Evolutionary conservation across 2,329 filamentous ascomycete genomes (phyloP).

Genomic region (Ceratocystiopsis minuta): DNA sequence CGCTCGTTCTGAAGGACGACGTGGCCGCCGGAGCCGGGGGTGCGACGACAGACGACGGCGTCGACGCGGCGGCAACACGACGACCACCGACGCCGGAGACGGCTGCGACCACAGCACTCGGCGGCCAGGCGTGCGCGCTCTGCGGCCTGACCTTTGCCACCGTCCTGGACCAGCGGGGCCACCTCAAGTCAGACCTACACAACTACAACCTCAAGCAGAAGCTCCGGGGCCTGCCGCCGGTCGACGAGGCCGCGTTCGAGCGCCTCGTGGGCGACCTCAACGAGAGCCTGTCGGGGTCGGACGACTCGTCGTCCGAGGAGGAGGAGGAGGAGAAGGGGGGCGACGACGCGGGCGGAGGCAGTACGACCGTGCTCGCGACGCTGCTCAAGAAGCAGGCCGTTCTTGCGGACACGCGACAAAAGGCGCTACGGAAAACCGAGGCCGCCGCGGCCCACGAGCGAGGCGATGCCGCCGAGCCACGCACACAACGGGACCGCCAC

Average conservation of each 20-base stretch:
- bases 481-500: conserved; percentile 25
- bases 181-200: conserved; percentile 81
- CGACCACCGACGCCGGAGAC: conserved; percentile 6
- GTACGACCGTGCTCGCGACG: conserved; percentile 48
- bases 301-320: conserved; percentile 51
- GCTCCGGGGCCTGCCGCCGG: conserved; percentile 50
- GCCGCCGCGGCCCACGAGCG: no score
- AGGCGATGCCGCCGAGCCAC: conserved; percentile 16
- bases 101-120: conserved; percentile 19
- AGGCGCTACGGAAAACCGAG: no score
- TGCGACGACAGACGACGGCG: conserved; percentile 6
- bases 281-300: conserved; percentile 82
- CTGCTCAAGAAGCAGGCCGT: conserved; percentile 71
- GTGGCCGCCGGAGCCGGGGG: conserved; percentile 11
- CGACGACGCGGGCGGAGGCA: background rate
- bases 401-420: conserved; percentile 19
- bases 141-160: conserved; percentile 56
- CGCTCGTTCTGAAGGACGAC: conserved; percentile 40
- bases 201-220: conserved; percentile 91
- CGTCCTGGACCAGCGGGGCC: conserved; percentile 65
- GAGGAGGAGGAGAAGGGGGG: conserved; percentile 23
- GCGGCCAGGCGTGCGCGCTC: conserved; percentile 62
- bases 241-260: conserved; percentile 72
- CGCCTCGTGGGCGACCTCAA: conserved; percentile 70
- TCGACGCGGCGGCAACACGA: conserved; percentile 5